Base-by-base conservation (phyloP, 176 grass and related monocot genomes). In the Phyllostachys edulis region DNA sequence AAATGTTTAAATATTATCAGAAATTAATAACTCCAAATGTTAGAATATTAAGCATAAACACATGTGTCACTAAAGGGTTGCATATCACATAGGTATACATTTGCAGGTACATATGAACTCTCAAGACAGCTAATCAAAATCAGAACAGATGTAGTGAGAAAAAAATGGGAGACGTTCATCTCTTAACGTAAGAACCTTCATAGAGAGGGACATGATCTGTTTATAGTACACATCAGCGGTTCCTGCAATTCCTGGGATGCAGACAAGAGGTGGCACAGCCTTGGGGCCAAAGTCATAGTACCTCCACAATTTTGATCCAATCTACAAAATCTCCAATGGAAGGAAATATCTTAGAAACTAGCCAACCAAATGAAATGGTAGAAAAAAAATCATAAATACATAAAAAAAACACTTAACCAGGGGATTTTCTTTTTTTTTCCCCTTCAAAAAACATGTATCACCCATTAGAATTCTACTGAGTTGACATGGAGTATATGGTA, bases 151-250 rank as follows among this genome's bases (percentile, higher is more conserved):
- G 71, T 69, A 63, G 39, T 67, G 9, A 60, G 21, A 81, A 20
- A 27, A 23, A 69, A 34, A 76, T 20, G 38, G 63, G 45, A 51
- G 2, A 75, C 18, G 46, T 9, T 57, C 39, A 87, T 72, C 26
- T 66, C 62, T 51, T 41, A 51, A 13, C 32, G 45, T 56, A 78
- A 29, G 60, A 67, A 98, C 96, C 96, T 95, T 98, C 87, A 90
- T 90, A 69, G 87, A 93, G 7, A 98, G 91, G 60, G 93, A 84
- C 96, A 98, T 98, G 50, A 98, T 95, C 85, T 98, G 96, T 59
- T 98, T 98, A 82, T 98, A 98, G 80, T 98, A 98, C 29, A 98
- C 96, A 90, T 98, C 96, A 82, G 96, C 91, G 24, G 96, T 98
- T 60, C 93, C 93, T 70, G 96, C 91, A 87, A 95, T 95, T 81